Evolutionary conservation across 345 rosid genomes (phyloP).

Genomic region (Turnera subulata): DNA sequence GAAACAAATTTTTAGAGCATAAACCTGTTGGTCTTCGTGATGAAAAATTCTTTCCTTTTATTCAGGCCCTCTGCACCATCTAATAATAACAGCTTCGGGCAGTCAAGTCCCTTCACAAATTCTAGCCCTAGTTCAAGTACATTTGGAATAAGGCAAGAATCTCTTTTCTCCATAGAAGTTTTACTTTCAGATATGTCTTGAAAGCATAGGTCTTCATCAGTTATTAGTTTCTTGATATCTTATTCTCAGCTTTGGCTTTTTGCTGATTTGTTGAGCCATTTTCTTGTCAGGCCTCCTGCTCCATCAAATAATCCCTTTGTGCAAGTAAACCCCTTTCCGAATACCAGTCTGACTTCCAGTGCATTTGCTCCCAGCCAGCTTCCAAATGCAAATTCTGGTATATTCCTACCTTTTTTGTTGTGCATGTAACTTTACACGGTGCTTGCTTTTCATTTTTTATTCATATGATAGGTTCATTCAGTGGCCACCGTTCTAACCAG

Average conservation of each 20-base stretch:
- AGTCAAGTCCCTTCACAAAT: conserved; percentile 39
- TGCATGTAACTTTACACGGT: conserved; percentile 4
- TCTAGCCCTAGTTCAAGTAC: conserved; percentile 28
- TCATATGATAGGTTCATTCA: conserved; percentile 21
- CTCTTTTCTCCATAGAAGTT: not conserved
- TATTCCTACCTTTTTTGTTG: conserved; percentile 8
- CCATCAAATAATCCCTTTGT: conserved; percentile 35
- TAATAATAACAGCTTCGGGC: conserved; percentile 36
- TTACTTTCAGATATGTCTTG: not conserved
- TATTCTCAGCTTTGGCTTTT: conserved; percentile 10
- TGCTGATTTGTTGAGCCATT: conserved; percentile 3
- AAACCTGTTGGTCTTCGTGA: too few species aligned
- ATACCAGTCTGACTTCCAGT: conserved; percentile 37
- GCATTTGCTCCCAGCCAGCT: conserved; percentile 19
- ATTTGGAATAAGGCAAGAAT: conserved; percentile 14
- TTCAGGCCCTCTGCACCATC: conserved; percentile 31
- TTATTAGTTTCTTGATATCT: not conserved
- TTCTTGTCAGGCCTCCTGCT: conserved; percentile 30
- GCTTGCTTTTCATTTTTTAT: conserved; percentile 21
- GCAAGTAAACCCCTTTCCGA: conserved; percentile 40
- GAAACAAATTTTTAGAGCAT: too few species aligned
- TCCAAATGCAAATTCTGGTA: conserved; percentile 22
- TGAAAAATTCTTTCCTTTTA: conserved; percentile 4
- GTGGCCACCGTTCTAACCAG: conserved; percentile 26
- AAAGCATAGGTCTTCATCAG: not conserved